phyloP scores from a whole-genome alignment of 345 rosid species.

The Passiflora organensis region DNA sequence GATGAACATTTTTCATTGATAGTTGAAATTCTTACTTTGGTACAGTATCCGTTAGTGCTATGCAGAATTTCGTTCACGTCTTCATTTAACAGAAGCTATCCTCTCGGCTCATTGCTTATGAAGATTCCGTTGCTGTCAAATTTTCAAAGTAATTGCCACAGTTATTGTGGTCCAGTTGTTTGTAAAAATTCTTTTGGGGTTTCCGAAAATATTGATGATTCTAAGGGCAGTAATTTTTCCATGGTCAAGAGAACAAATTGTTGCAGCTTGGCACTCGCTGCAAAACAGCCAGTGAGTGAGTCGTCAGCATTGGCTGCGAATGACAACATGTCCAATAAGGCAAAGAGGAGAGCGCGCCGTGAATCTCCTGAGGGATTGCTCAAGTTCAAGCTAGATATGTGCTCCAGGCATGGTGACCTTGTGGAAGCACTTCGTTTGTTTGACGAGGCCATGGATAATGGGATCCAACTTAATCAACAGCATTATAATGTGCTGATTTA shows the following conservation, averaged over 20 bases:
- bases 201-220: slow-evolving; percentile 13
- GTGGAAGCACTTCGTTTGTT: slow-evolving; percentile 73
- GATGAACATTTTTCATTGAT: neutral
- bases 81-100: slow-evolving; percentile 24
- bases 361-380: slow-evolving; percentile 59
- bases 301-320: slow-evolving; percentile 17
- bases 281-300: slow-evolving; percentile 21
- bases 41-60: slow-evolving; percentile 24
- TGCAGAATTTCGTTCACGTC: slow-evolving; percentile 34
- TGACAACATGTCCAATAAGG: slow-evolving; percentile 33
- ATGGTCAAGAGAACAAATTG: slow-evolving; percentile 30
- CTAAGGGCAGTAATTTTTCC: slow-evolving; percentile 14
- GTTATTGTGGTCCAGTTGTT: slow-evolving; percentile 15
- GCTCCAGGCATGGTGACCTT: slow-evolving; percentile 58
- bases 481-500: slow-evolving; percentile 77
- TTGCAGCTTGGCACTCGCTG: slow-evolving; percentile 34
- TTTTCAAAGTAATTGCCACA: slow-evolving; percentile 5
- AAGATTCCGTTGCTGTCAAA: slow-evolving; percentile 27
- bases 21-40: neutral
- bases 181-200: slow-evolving; percentile 13
- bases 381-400: slow-evolving; percentile 51
- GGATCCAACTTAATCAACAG: slow-evolving; percentile 42
- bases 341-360: slow-evolving; percentile 42
- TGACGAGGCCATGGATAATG: slow-evolving; percentile 59
- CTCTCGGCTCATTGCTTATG: slow-evolving; percentile 23